Evolutionary conservation across 805 yeast species (phyloP), one percentile per base, ranked within the genome.

Genomic region (Huiozyma sinensis): DNA sequence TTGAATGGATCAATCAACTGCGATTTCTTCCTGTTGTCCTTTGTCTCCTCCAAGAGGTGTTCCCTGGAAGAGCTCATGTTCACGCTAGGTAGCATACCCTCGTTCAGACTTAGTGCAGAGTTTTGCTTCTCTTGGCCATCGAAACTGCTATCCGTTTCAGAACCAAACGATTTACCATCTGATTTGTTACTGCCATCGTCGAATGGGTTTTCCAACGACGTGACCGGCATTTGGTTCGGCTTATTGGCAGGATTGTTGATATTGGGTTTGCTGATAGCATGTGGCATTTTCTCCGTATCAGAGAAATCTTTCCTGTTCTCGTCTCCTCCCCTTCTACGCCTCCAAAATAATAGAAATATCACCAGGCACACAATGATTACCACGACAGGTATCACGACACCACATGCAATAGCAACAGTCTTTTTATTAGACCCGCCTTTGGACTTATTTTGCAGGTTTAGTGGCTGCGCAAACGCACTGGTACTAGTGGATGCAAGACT

Each of bases 391-490:
- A 92, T 72, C 1, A 82, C 85, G n/a, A 84, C 89, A 44, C 96
- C 97, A 47, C 89, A 73, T 1, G 89, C 95, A 57, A 90, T 83
- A 0, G 95, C 95, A n/a, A 85, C 68, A 2, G 75, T 73, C 50
- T 75, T 81, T 42, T 67, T 70, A 38, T 63, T 43, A 17, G 43
- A 44, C 0, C 42, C 64, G n/a, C 52, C 53, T 2, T 69, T 36
- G 8, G 47, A 24, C 36, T 38, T 44, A 28, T 41, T 40, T 31
- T 37, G 39, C 6, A 36, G 27, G 1, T 68, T 47, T 13, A 43
- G 27, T 11, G 46, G 37, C 13, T 17, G 11, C 13, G 60, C 39
- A 8, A 58, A 43, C 9, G 63, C 38, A 4, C 64, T 39, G 5
- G 65, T 29, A 12, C 68, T 38, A 4, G 64, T 38, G 0, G 63